Evolutionary conservation across 805 yeast genomes (phyloP), one percentile per base, ranked within the genome.

Genomic region (Blastobotrys peoriensis): DNA sequence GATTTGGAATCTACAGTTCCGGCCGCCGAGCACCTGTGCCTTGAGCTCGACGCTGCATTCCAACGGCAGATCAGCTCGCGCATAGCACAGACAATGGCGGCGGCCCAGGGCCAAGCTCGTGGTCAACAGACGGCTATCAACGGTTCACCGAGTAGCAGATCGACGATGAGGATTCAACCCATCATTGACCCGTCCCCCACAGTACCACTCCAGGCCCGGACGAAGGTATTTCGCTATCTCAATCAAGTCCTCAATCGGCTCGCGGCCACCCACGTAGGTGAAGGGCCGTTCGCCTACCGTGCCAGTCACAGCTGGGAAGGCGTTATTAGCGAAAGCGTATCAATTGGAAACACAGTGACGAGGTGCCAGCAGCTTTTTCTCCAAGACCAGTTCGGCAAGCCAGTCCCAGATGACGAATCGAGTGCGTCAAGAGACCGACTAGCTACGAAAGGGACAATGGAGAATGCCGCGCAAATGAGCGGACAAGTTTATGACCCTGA

Each of bases 21-120:
- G 30, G 20, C 58, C 17, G 42, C 47, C 16, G 40, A 22, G 16
- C 43, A 41, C n/a, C 47, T 61, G n/a, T 41, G 38, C 8, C 35
- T 43, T 4, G 66, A 63, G 5, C 35, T 56, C 15, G 48, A 57
- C 30, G 53, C 52, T 4, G 46, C 38, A 2, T 51, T 56, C 33
- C 58, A 57, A 28, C 8, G 30, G 13, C 30, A 13, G 13, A 13
- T 25, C 10, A 25, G 30, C 30, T 25, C 30, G 8, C 8, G 30
- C 10, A 25, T 25, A 8, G 8, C 30, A 25, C n/a, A n/a, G n/a
- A n/a, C n/a, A n/a, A n/a, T n/a, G n/a, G n/a, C n/a, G n/a, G n/a
- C n/a, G n/a, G n/a, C n/a, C n/a, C n/a, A n/a, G n/a, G n/a, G n/a
- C n/a, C n/a, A n/a, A n/a, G n/a, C n/a, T n/a, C 8, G 30, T 8